Conservation (phyloP, 2,329 filamentous ascomycete genomes). For the Cladorrhinum sp. region DNA sequence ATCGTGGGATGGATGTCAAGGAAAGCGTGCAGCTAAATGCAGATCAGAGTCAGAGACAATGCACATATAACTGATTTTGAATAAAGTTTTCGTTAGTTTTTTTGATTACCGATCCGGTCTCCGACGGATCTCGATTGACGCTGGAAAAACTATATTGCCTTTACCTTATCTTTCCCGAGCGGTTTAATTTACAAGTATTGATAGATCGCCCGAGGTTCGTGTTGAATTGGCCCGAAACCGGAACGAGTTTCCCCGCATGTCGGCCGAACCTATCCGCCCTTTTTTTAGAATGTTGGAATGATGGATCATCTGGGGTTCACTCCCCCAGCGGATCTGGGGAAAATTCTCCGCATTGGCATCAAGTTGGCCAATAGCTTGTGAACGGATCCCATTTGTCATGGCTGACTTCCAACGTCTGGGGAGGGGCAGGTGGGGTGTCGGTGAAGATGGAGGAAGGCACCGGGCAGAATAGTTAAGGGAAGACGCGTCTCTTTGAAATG, state of each 20-base stretch:
- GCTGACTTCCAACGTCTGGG: neutral
- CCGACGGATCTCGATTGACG: neutral
- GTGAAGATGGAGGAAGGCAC: too few species aligned
- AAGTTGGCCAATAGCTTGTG: neutral
- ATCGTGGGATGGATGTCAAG: too few species aligned
- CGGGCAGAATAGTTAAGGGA: neutral
- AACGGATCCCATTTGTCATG: neutral
- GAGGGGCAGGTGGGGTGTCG: neutral
- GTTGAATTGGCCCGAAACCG: neutral
- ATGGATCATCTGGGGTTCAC: too few species aligned
- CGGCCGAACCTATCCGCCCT: neutral
- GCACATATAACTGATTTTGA: neutral
- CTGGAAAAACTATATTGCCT: neutral
- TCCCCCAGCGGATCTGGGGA: neutral
- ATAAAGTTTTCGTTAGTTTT: neutral
- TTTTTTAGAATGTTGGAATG: too few species aligned
- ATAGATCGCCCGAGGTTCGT: neutral
- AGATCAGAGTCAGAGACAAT: neutral
- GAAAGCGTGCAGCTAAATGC: neutral
- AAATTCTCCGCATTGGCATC: too few species aligned
- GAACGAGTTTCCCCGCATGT: neutral
- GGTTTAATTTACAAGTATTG: neutral
- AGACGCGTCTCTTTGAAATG: neutral
- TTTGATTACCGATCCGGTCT: neutral
- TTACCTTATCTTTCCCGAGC: neutral